Evolutionary conservation across 805 yeast species (phyloP).

Genomic region (Kodamaea restingae): DNA sequence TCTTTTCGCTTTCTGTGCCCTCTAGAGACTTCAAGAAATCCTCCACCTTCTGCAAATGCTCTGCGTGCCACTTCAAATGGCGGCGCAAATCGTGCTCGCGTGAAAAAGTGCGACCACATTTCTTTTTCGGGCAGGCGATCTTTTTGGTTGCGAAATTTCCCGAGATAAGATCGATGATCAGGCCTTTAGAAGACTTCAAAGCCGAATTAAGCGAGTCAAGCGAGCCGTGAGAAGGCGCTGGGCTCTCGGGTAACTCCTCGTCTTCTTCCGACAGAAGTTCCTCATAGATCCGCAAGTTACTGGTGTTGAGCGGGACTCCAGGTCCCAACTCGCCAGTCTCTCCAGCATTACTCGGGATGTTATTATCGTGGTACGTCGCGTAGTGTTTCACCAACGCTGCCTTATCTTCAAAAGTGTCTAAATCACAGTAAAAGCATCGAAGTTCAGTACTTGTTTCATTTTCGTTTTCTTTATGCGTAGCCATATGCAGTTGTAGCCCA

Average conservation of each 20-base stretch:
- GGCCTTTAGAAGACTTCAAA: constrained; percentile 12
- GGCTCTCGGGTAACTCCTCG: constrained; percentile 7
- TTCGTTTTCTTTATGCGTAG: constrained; percentile 50
- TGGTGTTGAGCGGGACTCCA: constrained; percentile 10
- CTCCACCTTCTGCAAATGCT: constrained; percentile 28
- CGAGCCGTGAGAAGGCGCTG: neutral
- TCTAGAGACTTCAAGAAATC: constrained; percentile 23
- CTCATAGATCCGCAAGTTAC: constrained; percentile 6
- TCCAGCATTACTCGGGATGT: constrained; percentile 22
- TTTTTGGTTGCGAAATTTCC: constrained; percentile 33
- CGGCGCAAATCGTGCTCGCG: constrained; percentile 46
- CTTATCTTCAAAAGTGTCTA: constrained; percentile 50
- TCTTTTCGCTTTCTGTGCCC: constrained; percentile 7
- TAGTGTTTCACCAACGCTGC: constrained; percentile 57
- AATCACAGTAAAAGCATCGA: constrained; percentile 58
- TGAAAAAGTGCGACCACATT: constrained; percentile 53
- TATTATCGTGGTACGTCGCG: constrained; percentile 42
- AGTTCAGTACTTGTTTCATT: constrained; percentile 41
- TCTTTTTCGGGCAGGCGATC: constrained; percentile 43
- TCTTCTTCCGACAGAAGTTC: constrained; percentile 10
- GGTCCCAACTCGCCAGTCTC: constrained; percentile 8
- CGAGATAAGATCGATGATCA: constrained; percentile 35
- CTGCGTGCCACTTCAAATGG: constrained; percentile 52
- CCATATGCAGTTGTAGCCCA: constrained; percentile 72
- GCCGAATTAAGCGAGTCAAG: constrained; percentile 7